phyloP scores from a whole-genome alignment of 176 grass and related monocot genomes.

The Oryza glumipatula region DNA sequence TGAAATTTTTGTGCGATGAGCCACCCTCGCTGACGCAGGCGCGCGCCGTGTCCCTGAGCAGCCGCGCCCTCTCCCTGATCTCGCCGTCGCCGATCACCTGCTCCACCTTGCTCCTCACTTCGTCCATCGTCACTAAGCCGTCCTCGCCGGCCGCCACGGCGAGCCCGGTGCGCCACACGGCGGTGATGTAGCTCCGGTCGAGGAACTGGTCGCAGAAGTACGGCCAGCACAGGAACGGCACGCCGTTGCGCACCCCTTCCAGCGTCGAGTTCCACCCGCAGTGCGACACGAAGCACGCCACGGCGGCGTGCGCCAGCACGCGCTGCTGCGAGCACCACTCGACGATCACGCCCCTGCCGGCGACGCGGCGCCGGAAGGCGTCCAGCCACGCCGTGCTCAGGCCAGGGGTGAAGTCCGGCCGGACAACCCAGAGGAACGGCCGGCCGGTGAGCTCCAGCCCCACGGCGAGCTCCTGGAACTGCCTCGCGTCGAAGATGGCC shows the following conservation, averaged over 20 bases:
- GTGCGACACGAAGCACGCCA: conserved; percentile 58
- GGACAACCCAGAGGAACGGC: conserved; percentile 61
- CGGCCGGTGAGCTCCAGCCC: conserved; percentile 45
- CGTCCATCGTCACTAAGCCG: conserved; percentile 53
- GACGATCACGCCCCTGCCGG: conserved; percentile 49
- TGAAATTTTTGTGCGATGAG: conserved; percentile 33
- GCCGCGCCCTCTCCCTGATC: conserved; percentile 32
- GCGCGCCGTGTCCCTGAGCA: conserved; percentile 16
- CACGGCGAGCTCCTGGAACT: conserved; percentile 61
- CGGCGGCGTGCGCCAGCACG: conserved; percentile 38
- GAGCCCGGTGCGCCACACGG: conserved; percentile 57
- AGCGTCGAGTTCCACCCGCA: conserved; percentile 66
- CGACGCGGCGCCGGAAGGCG: conserved; percentile 39
- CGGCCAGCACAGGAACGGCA: conserved; percentile 58
- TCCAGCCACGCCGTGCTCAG: conserved; percentile 40
- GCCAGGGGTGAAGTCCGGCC: conserved; percentile 44
- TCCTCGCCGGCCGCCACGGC: conserved; percentile 35
- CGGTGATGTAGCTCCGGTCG: conserved; percentile 41
- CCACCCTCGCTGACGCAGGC: not conserved
- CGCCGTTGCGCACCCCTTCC: conserved; percentile 39
- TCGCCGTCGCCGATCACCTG: conserved; percentile 22
- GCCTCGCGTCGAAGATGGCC: conserved; percentile 47
- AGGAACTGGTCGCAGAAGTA: conserved; percentile 59
- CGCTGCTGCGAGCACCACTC: conserved; percentile 62
- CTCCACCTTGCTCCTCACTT: conserved; percentile 45